Evolutionary conservation across 2,329 filamentous ascomycete genomes (phyloP).

Genomic region (Mycosphaerelloides madeirae): DNA sequence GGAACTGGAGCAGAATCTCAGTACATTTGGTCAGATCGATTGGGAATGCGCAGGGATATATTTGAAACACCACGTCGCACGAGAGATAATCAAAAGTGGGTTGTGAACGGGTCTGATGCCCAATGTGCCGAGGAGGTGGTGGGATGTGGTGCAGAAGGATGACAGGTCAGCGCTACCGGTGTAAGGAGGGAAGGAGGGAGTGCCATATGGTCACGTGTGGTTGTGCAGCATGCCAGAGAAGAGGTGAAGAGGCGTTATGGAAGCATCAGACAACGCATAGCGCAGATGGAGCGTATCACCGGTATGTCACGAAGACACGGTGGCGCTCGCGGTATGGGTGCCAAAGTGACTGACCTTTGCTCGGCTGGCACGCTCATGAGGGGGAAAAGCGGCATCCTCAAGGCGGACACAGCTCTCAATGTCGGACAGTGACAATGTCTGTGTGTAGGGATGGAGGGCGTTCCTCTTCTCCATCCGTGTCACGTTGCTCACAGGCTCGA

Average conservation of each 20-base stretch:
- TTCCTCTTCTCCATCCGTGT: constrained; percentile 33
- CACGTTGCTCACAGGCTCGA: constrained; percentile 7
- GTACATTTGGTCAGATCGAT: constrained; percentile 5
- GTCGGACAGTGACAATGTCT: constrained; percentile 64
- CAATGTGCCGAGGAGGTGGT: constrained; percentile 8
- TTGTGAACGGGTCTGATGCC: constrained; percentile 8
- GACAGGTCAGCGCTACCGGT: neutral
- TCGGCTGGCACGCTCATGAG: constrained; percentile 52
- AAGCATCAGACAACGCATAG: constrained; percentile 26
- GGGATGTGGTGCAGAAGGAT: constrained; percentile 12
- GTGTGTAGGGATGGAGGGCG: constrained; percentile 68
- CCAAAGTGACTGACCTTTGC: constrained; percentile 52
- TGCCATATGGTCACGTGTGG: neutral
- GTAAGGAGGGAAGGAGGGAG: constrained; percentile 1
- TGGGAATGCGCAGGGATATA: constrained; percentile 18
- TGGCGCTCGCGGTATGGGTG: constrained; percentile 7
- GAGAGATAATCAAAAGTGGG: constrained; percentile 8
- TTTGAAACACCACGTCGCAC: constrained; percentile 18
- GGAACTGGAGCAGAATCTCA: constrained; percentile 52
- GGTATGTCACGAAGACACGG: constrained; percentile 19
- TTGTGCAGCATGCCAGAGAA: neutral
- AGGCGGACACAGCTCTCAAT: constrained; percentile 58
- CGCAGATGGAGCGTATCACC: constrained; percentile 21
- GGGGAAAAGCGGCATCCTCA: constrained; percentile 56
- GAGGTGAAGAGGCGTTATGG: constrained; percentile 16